Evolutionary conservation across 345 rosid genomes (phyloP), one percentile per base, ranked within the genome.

Genomic region (Salix suchowensis): DNA sequence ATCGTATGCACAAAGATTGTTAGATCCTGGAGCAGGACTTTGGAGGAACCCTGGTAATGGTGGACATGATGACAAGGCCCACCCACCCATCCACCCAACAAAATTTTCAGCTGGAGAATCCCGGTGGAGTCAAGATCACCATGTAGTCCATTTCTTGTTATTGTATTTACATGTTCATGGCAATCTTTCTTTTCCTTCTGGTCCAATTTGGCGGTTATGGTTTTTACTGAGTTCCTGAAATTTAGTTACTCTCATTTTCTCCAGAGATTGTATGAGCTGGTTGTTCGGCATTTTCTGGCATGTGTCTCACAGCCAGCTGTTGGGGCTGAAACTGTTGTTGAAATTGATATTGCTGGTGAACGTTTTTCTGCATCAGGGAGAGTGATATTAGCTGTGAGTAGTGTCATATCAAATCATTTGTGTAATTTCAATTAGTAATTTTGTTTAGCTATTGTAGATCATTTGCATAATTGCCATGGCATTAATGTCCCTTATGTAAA

Each of bases 31-130:
- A 84, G 80, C 87, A 70, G 90, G 91, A 32, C 92, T 95, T 32
- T 95, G 99, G 99, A 90, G 94, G 89, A 93, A 89, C 83, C 99
- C 99, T 71, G 79, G 94, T 76, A 88, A 81, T 80, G 99, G 98
- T 80, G 99, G 99, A 67, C 99, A 90, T 81, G 99, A 95, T 78
- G 99, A 95, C 86, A 93, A 95, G 85, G 99, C 99, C 58, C 99
- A 95, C 78, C 99, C 99, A 71, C 99, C 99, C 71, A 95, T 95
- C 74, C 99, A 95, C 75, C 99, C 99, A 8, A 93, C 99, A 70
- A 95, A 93, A 76, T 95, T 87, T 88, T 95, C 98, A 65, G 60
- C 88, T 66, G 99, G 99, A 70, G 97, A 95, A 84, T 81, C 76
- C 74, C 65, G 85, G 67, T 96, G 98, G 99, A 96, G 90, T 70